These are phyloP conservation scores for Penicillium sp. DNA, from an alignment of 2,329 filamentous ascomycete species.

Conservation along the genomic window DNA sequence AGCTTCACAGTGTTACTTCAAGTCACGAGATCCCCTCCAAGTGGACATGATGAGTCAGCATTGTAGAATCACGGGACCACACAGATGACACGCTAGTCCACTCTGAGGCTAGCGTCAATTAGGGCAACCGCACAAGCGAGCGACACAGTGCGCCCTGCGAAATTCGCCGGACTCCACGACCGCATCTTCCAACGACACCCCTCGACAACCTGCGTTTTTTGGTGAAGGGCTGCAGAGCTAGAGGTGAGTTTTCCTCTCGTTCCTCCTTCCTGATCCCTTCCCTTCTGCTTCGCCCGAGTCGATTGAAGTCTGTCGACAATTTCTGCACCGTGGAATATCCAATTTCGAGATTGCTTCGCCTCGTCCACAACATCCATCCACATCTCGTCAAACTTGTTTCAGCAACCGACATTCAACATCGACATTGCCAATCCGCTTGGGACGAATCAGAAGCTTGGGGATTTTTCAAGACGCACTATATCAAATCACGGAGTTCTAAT, in stretches of 20 bases:
- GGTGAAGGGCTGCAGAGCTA: conserved; percentile 47
- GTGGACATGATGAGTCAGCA: conserved; percentile 16
- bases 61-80: conserved; percentile 24
- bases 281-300: conserved; percentile 29
- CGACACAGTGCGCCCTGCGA: conserved; percentile 41
- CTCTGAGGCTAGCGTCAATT: conserved; percentile 33
- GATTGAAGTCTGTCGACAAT: conserved; percentile 13
- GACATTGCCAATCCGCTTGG: conserved; percentile 12
- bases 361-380: conserved; percentile 9
- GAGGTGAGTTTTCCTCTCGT: conserved; percentile 39
- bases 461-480: conserved; percentile 12
- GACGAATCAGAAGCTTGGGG: conserved; percentile 22
- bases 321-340: conserved; percentile 2
- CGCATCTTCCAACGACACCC: conserved; percentile 41
- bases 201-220: conserved; percentile 43
- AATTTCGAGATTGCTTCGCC: conserved; percentile 12
- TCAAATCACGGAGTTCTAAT: conserved; percentile 16
- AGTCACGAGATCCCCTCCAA: too few relatives aligned
- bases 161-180: conserved; percentile 44
- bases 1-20: too few relatives aligned
- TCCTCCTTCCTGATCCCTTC: conserved; percentile 23
- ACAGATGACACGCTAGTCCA: conserved; percentile 18
- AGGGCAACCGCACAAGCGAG: conserved; percentile 48
- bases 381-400: conserved; percentile 2
- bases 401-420: too few relatives aligned